Evolutionary conservation across 768 basidiomycete genomes (phyloP).

Genomic region (Pisolithus microcarpus): DNA sequence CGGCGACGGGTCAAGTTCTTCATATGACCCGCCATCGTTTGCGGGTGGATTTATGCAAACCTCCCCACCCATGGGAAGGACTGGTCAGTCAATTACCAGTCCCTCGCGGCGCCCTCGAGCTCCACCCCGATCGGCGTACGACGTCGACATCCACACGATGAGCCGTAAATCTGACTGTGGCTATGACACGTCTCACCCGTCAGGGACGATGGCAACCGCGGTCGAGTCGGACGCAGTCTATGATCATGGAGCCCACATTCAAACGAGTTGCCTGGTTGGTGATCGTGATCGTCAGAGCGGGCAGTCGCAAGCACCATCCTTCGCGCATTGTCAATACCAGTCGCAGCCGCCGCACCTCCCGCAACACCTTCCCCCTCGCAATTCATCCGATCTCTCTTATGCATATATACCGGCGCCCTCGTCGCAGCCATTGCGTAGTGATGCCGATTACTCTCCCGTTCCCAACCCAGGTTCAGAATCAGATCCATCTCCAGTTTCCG

Average conservation of each 20-base stretch:
- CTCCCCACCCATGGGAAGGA: neutral
- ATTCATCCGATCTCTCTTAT: neutral
- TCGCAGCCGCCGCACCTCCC: neutral
- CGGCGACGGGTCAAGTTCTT: neutral
- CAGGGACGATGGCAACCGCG: neutral
- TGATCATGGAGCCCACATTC: slow-evolving; percentile 3
- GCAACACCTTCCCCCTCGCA: neutral
- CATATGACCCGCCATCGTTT: neutral
- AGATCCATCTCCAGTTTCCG: neutral
- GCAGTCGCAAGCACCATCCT: slow-evolving; percentile 11
- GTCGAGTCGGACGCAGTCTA: neutral
- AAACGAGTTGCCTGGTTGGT: slow-evolving; percentile 5
- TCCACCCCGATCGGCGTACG: neutral
- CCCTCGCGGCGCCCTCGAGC: neutral
- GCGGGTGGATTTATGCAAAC: neutral
- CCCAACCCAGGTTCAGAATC: neutral
- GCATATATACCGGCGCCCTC: neutral
- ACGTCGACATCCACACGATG: neutral
- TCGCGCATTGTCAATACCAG: neutral
- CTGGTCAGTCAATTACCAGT: neutral
- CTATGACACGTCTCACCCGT: neutral
- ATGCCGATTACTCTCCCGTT: neutral
- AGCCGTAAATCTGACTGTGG: neutral
- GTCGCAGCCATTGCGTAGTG: neutral
- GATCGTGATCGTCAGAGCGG: slow-evolving; percentile 12